Conservation (phyloP, 2,329 filamentous ascomycete species). For the Pseudogymnoascus verrucosus region DNA sequence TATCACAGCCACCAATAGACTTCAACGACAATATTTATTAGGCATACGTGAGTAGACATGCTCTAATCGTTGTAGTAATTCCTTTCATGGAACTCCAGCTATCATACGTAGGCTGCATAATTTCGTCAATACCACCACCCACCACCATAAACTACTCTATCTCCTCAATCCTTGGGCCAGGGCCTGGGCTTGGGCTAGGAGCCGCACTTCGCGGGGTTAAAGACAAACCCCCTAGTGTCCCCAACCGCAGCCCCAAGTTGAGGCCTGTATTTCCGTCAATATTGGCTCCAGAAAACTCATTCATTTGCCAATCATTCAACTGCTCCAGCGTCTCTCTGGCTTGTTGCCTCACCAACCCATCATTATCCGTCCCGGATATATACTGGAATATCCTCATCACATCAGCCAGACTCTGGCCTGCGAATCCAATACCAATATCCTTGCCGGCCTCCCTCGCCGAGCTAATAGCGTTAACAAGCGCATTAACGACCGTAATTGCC, state of each 20-base stretch:
- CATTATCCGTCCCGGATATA: conserved; percentile 56
- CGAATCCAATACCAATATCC: conserved; percentile 46
- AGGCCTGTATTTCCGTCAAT: conserved; percentile 13
- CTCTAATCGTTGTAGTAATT: neutral
- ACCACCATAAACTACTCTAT: conserved; percentile 40
- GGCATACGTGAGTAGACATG: neutral
- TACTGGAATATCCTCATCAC: conserved; percentile 56
- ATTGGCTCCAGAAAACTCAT: conserved; percentile 37
- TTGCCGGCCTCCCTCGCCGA: conserved; percentile 39
- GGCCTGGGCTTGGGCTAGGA: conserved; percentile 27
- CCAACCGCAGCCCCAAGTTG: conserved; percentile 24
- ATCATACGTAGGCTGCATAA: neutral
- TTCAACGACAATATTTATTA: neutral
- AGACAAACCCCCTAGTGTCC: conserved; percentile 37
- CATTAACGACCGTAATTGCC: conserved; percentile 55
- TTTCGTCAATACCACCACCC: neutral
- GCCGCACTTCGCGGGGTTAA: conserved; percentile 28
- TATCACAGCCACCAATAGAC: neutral
- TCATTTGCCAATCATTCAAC: conserved; percentile 53
- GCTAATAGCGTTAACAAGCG: conserved; percentile 53
- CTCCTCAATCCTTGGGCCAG: conserved; percentile 48
- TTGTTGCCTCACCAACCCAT: conserved; percentile 61
- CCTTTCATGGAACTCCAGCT: neutral
- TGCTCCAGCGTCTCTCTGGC: conserved; percentile 60
- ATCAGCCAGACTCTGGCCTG: conserved; percentile 48